Evolutionary conservation across 2,329 filamentous ascomycete genomes (phyloP).

Genomic region (Bipolaris zeicola): DNA sequence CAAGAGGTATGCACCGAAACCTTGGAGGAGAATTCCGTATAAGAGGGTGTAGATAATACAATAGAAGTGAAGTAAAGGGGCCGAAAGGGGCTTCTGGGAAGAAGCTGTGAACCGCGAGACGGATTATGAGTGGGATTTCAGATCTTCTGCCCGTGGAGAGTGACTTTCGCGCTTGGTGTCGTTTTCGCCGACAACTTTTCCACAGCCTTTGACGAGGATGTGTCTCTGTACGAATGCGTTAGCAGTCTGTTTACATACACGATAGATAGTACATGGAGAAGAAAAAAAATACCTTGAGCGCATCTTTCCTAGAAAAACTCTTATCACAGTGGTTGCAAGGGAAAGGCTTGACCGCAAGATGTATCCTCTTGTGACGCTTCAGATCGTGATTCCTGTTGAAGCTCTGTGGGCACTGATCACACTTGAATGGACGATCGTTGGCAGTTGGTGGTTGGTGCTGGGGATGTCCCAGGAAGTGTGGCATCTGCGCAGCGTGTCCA

Average conservation of each 20-base stretch:
- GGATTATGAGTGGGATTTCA: conserved; percentile 33
- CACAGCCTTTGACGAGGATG: conserved; percentile 71
- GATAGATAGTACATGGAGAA: too few species aligned
- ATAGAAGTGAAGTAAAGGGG: conserved; percentile 34
- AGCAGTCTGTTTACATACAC: conserved; percentile 42
- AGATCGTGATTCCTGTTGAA: conserved; percentile 97
- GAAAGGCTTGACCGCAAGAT: conserved; percentile 93
- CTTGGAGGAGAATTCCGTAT: conserved; percentile 3
- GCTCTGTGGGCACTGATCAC: conserved; percentile 87
- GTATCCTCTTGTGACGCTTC: conserved; percentile 94
- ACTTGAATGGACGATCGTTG: conserved; percentile 90
- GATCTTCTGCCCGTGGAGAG: conserved; percentile 41
- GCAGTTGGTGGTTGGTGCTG: conserved; percentile 58
- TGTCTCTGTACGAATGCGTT: conserved; percentile 57
- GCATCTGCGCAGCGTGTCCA: conserved; percentile 68
- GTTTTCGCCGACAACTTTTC: conserved; percentile 53
- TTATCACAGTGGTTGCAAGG: conserved; percentile 92
- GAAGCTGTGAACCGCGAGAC: background rate
- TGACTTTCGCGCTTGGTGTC: conserved; percentile 44
- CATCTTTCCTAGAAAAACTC: conserved; percentile 95
- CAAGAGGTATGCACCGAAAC: conserved; percentile 23
- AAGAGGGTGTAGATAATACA: conserved; percentile 45
- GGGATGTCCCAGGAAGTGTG: conserved; percentile 63
- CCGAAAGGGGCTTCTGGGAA: conserved; percentile 4
- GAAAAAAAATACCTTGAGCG: conserved; percentile 75